Evolutionary conservation across 2,329 filamentous ascomycete genomes (phyloP), one percentile per base, ranked within the genome.

Genomic region (Colletotrichum destructivum): DNA sequence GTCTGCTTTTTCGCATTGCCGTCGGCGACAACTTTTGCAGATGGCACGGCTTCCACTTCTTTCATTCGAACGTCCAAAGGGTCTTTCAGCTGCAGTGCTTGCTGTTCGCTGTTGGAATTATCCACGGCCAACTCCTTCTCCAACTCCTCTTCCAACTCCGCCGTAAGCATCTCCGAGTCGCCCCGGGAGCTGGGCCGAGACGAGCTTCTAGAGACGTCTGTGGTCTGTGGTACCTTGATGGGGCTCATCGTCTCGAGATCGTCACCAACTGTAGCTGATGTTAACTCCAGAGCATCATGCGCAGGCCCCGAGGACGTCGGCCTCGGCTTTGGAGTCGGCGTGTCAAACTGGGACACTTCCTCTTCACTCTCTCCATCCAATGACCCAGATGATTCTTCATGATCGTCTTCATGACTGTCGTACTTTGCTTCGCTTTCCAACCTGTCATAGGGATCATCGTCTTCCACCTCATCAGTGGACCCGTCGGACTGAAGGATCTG

Each of bases 201-300:
- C 7, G 47, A 62, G 21, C 6, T 46, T 9, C 56, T 44, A 4
- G 35, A 18, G 54, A 60, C n/a, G 8, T 55, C 44, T 4, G 46
- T 26, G 12, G 38, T 15, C 12, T 61, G 72, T n/a, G 66, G 59
- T 26, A 64, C 23, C 40, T 47, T 52, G 38, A 74, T 56, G 8
- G 72, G 72, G n/a, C 72, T 74, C 70, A 74, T 73, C 0, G 62
- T 70, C n/a, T 74, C 72, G 2, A 74, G 35, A 16, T 66, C 70
- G 8, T 72, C 55, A 38, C 49, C 63, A 15, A 71, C 26, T 16
- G 59, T 55, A 5, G 26, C 38, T 23, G 59, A 54, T 1, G 69
- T 72, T 40, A 72, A 44, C 2, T 64, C 59, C 26, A 40, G 59
- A n/a, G 52, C 55, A n/a, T 23, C 38, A 23, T 16, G 31, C 12